These are phyloP conservation scores for Aspergillus homomorphus DNA, from an alignment of 495 filamentous ascomycete genomes.

Conservation along the genomic window DNA sequence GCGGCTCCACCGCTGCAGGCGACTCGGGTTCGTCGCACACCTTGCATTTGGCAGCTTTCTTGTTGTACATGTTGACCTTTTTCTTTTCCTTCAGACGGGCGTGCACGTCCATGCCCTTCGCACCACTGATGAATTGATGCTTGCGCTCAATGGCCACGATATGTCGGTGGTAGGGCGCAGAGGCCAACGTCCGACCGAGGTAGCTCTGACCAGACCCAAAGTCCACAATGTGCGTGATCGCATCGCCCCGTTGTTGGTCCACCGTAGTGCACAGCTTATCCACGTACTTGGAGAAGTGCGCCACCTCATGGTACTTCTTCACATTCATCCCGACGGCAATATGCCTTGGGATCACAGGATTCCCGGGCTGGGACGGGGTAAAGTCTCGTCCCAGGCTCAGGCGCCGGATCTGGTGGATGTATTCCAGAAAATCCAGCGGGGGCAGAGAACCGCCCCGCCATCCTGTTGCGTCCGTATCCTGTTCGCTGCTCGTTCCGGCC, in stretches of 20 bases:
- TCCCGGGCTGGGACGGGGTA: constrained; percentile 22
- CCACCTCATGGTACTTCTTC: constrained; percentile 92
- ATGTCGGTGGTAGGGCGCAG: constrained; percentile 76
- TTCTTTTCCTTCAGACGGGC: constrained; percentile 66
- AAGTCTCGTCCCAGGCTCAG: constrained; percentile 67
- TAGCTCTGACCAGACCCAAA: constrained; percentile 97
- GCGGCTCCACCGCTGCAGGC: constrained; percentile 16
- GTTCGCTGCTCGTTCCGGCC: constrained; percentile 10
- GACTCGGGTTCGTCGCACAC: constrained; percentile 34
- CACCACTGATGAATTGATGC: constrained; percentile 78
- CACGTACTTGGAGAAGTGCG: constrained; percentile 63
- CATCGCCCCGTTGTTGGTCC: constrained; percentile 44
- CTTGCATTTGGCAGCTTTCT: constrained; percentile 61
- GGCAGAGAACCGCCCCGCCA: constrained; percentile 56
- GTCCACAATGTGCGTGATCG: constrained; percentile 86
- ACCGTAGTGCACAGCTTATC: constrained; percentile 52
- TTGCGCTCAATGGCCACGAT: constrained; percentile 90
- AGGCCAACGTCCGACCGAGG: constrained; percentile 81
- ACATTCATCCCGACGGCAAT: constrained; percentile 89
- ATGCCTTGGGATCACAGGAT: constrained; percentile 56
- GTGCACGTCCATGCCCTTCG: constrained; percentile 74
- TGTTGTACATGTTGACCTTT: constrained; percentile 59
- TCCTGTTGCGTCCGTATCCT: constrained; percentile 5
- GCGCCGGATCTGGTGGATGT: constrained; percentile 69
- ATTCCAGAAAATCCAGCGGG: constrained; percentile 66